Percentiles rank a stretch among this genome's conserved stretches.
These are phyloP conservation scores for Phyllostachys edulis DNA, from an alignment of 176 grass and related monocot species.

Conservation along the genomic window DNA sequence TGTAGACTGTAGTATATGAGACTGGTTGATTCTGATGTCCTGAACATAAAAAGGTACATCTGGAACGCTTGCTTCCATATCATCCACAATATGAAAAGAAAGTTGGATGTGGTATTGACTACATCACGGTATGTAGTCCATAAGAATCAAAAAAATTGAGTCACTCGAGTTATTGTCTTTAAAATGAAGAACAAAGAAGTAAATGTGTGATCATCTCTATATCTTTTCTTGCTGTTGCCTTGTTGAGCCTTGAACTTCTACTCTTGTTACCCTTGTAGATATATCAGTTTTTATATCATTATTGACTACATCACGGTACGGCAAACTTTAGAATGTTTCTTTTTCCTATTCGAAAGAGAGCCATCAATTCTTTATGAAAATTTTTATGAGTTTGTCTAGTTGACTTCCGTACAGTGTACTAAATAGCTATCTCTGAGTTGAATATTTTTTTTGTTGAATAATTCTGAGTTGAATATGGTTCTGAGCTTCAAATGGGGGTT, in stretches of 20 bases:
- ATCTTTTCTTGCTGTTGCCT: too few relatives aligned
- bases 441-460: neutral
- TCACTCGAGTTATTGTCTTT: neutral
- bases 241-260: neutral
- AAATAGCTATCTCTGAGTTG: neutral
- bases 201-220: too few relatives aligned
- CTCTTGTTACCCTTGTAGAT: neutral
- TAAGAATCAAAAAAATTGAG: neutral
- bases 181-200: neutral
- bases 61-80: too few relatives aligned
- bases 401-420: neutral
- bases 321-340: neutral
- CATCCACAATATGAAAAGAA: too few relatives aligned
- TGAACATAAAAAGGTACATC: too few relatives aligned
- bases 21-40: too few relatives aligned
- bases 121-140: constrained; percentile 61
- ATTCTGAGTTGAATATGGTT: neutral
- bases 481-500: neutral
- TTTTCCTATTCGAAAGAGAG: neutral
- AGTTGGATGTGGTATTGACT: constrained; percentile 82
- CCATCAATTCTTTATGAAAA: neutral
- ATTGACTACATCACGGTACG: too few relatives aligned
- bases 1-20: too few relatives aligned
- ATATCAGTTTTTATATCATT: too few relatives aligned
- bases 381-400: neutral